These are phyloP conservation scores for Erigeron canadensis DNA, from an alignment of 129 eudicot species.

Conservation along the genomic window DNA sequence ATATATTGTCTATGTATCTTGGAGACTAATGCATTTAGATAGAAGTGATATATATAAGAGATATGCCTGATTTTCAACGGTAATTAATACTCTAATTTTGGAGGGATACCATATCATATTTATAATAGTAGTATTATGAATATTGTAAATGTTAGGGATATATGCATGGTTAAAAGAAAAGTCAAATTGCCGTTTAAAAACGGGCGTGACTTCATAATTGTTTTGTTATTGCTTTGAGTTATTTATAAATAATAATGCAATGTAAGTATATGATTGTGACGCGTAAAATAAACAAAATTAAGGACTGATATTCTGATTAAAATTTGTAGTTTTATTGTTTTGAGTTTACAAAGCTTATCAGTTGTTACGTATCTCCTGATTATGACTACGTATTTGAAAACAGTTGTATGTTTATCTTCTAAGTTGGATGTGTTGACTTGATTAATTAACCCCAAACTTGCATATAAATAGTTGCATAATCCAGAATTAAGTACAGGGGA, in stretches of 20 bases:
- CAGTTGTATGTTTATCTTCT: no score
- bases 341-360: background rate
- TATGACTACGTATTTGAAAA: background rate
- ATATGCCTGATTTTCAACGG: background rate
- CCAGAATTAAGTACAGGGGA: no score
- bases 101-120: background rate
- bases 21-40: background rate
- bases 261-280: background rate
- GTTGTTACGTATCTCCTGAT: background rate
- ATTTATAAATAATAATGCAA: background rate
- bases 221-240: conserved; percentile 1
- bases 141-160: background rate
- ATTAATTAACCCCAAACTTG: no score
- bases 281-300: background rate
- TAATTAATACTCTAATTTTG: conserved; percentile 17
- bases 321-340: conserved; percentile 4
- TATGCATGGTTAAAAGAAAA: conserved; percentile 20
- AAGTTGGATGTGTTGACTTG: no score
- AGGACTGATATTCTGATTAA: background rate
- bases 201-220: conserved; percentile 21
- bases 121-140: background rate
- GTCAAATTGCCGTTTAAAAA: conserved; percentile 23
- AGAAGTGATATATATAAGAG: conserved; percentile 4
- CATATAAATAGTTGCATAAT: no score
- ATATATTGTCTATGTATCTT: conserved; percentile 3